Conservation (phyloP, 75 land plant species). For the Pseudotsuga menziesii region DNA sequence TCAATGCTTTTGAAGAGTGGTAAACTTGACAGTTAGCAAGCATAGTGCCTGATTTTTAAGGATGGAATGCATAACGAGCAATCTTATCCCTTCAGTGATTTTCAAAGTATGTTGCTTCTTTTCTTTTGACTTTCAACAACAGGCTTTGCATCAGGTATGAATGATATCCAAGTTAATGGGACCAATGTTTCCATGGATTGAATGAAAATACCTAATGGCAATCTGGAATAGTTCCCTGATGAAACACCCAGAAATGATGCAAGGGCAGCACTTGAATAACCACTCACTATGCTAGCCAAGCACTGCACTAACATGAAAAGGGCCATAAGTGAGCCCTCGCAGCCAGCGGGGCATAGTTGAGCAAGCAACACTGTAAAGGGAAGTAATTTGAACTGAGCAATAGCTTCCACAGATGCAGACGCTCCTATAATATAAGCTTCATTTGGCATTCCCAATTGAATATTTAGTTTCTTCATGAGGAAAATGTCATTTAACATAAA, state of each 20-base stretch:
- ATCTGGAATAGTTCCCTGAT: conserved; percentile 44
- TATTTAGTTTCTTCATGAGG: conserved; percentile 59
- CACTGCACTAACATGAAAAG: conserved; percentile 63
- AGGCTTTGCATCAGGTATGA: conserved; percentile 33
- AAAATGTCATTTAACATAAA: conserved; percentile 65
- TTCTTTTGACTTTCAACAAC: neutral
- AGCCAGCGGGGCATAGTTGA: conserved; percentile 61
- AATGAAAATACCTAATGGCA: conserved; percentile 57
- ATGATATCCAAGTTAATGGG: conserved; percentile 62
- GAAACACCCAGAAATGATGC: conserved; percentile 50
- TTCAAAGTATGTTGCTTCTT: neutral
- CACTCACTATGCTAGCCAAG: conserved; percentile 67
- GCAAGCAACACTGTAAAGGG: conserved; percentile 75
- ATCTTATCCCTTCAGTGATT: neutral
- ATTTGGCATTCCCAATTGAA: conserved; percentile 67
- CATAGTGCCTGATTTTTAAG: too few relatives aligned
- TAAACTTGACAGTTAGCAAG: neutral
- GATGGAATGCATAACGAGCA: neutral
- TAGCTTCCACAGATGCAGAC: conserved; percentile 78
- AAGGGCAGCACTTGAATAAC: conserved; percentile 58
- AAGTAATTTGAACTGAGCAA: conserved; percentile 70
- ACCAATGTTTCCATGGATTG: conserved; percentile 65
- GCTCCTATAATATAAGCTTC: conserved; percentile 60
- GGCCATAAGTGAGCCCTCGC: conserved; percentile 76
- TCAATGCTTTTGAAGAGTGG: neutral